Evolutionary conservation across 306 rosid genomes (phyloP), one percentile per base, ranked within the genome.

Genomic region (Arachis stenosperma): DNA sequence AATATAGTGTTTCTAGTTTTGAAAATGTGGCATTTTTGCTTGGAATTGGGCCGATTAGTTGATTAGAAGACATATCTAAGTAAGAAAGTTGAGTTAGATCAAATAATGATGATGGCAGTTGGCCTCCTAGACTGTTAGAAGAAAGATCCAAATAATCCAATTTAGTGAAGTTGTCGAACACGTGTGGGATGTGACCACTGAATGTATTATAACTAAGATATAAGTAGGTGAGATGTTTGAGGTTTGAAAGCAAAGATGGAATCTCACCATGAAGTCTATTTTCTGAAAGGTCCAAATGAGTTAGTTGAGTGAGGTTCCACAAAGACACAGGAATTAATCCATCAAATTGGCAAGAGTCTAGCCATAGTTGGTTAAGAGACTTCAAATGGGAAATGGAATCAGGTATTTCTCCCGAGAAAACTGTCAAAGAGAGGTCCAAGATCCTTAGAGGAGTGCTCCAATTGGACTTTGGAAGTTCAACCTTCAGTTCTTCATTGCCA

Each of bases 391-490:
- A 68, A 9, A 67, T 57, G 53, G 79, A 67, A 67, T 58, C 3
- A 2, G 80, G 81, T 54, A 76, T 52, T 50, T 52, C 37, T 10
- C 84, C 81, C 0, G 73, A 65, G 12, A 69, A 61, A 36, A 7
- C 0, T 0, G 75, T 61, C 0, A 0, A 0, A 40, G 51, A 9
- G 54, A 86, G 67, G 53, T 36, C 54, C 69, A 80, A 46, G 8
- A 8, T 6, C 51, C 44, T 69, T 0, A 79, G 9, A 5, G 37
- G 17, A 74, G 29, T 33, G 17, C 41, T 79, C 79, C 59, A 61
- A 30, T 79, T 79, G 1, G 78, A 67, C 12, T 68, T 73, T 74
- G 79, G 71, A 73, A 79, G 75, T 61, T 61, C 67, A n/a, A 41
- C 61, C 9, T 0, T 42, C 3, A 67, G 47, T 0, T 3, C 0